Conservation (phyloP, 306 rosid genomes). For the Lupinus albus region DNA sequence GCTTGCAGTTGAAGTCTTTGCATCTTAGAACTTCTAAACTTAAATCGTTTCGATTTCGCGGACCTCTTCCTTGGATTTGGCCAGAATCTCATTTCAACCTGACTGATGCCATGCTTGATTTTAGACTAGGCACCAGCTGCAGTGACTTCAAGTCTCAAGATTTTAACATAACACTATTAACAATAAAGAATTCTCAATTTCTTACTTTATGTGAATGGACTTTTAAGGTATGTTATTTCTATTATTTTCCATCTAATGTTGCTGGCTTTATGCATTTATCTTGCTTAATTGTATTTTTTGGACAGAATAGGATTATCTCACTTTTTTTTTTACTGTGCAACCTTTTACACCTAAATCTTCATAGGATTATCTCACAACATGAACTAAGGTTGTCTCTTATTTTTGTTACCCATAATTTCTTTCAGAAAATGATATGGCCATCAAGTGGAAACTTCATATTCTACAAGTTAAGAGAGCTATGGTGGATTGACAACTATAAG, state of each 20-base stretch:
- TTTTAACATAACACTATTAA: conserved; percentile 63
- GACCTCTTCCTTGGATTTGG: conserved; percentile 60
- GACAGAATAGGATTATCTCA: too few relatives aligned
- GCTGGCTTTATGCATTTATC: conserved; percentile 1
- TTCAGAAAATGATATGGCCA: conserved; percentile 66
- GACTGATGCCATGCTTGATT: conserved; percentile 67
- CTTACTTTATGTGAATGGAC: conserved; percentile 76
- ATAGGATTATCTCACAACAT: not conserved
- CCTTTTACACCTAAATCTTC: too few relatives aligned
- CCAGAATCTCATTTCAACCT: conserved; percentile 70
- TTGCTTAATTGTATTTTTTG: not conserved
- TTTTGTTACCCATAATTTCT: not conserved
- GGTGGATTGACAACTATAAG: conserved; percentile 65
- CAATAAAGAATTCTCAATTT: conserved; percentile 65
- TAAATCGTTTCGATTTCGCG: conserved; percentile 50
- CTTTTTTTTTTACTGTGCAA: too few relatives aligned
- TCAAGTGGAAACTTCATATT: conserved; percentile 56
- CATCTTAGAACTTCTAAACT: conserved; percentile 63
- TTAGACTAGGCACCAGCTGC: conserved; percentile 57
- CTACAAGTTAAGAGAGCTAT: conserved; percentile 62
- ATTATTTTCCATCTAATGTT: not conserved
- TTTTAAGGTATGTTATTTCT: conserved; percentile 58
- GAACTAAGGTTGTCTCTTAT: not conserved
- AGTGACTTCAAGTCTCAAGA: conserved; percentile 46
- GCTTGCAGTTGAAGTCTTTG: conserved; percentile 59